These are phyloP conservation scores for Trametes coccinea DNA, from an alignment of 768 basidiomycete genomes.

Conservation along the genomic window DNA sequence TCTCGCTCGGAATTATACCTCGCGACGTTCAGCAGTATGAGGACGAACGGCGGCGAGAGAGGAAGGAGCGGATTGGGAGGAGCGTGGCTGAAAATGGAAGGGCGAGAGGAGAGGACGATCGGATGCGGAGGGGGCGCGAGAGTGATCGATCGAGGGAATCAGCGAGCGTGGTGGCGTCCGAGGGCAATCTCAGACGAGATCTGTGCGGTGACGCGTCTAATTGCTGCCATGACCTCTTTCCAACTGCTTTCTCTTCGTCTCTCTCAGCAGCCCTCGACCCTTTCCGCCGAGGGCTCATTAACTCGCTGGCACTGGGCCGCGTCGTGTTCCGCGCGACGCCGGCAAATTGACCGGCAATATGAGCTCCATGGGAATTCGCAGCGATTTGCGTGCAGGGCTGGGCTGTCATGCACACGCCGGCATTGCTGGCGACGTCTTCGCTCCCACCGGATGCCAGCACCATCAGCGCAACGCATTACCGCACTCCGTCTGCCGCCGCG, in stretches of 20 bases:
- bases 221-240: too few relatives aligned
- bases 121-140: background rate
- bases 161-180: background rate
- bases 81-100: background rate
- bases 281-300: too few relatives aligned
- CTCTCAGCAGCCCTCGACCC: background rate
- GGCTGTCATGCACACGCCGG: background rate
- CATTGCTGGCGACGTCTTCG: background rate
- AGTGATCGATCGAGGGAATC: slow-evolving; percentile 7
- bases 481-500: background rate
- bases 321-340: too few relatives aligned
- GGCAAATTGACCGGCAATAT: too few relatives aligned
- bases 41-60: background rate
- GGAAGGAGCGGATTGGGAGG: background rate
- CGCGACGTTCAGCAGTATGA: background rate
- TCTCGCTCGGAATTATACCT: too few relatives aligned
- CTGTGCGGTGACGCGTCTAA: background rate
- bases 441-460: background rate
- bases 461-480: background rate
- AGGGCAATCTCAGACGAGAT: background rate
- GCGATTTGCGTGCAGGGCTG: background rate
- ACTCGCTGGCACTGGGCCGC: too few relatives aligned
- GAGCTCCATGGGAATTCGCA: background rate
- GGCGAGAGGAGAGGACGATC: slow-evolving; percentile 10
- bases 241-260: background rate